These are phyloP conservation scores for Neurospora sp. DNA, from an alignment of 495 filamentous ascomycete species.

Conservation along the genomic window DNA sequence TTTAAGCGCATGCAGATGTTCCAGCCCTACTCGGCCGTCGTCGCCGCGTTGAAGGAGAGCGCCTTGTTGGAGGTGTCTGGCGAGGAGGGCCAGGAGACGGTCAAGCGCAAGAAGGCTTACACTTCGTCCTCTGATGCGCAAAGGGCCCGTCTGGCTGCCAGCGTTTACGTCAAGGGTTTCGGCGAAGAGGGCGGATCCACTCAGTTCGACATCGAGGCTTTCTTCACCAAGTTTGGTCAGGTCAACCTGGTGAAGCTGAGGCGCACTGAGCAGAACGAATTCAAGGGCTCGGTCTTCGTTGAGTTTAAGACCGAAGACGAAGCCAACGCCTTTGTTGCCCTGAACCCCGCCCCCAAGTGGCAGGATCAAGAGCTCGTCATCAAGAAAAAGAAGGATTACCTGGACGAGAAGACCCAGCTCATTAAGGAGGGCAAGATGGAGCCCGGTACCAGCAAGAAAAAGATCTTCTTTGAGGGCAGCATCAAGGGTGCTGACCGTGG, in stretches of 20 bases:
- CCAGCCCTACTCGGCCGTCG: slow-evolving; percentile 69
- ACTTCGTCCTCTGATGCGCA: slow-evolving; percentile 20
- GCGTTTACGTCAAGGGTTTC: slow-evolving; percentile 69
- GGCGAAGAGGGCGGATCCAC: slow-evolving; percentile 65
- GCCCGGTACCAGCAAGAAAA: slow-evolving; percentile 27
- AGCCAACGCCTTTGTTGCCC: slow-evolving; percentile 63
- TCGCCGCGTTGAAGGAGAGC: slow-evolving; percentile 70
- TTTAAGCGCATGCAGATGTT: slow-evolving; percentile 96
- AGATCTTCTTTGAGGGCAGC: slow-evolving; percentile 28
- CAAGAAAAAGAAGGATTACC: slow-evolving; percentile 82
- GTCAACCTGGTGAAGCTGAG: slow-evolving; percentile 81
- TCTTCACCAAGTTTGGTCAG: slow-evolving; percentile 72
- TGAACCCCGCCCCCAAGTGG: slow-evolving; percentile 76
- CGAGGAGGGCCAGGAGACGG: slow-evolving; percentile 47
- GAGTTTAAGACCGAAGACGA: slow-evolving; percentile 72
- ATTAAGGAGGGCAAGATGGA: slow-evolving; percentile 64
- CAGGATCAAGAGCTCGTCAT: slow-evolving; percentile 61
- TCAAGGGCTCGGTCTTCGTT: slow-evolving; percentile 94
- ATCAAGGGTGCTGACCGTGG: slow-evolving; percentile 15
- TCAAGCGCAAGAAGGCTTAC: slow-evolving; percentile 68
- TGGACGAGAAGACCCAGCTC: slow-evolving; percentile 62
- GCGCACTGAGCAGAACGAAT: slow-evolving; percentile 52
- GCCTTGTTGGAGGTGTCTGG: slow-evolving; percentile 52
- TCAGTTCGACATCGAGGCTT: slow-evolving; percentile 88
- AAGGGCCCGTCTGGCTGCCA: slow-evolving; percentile 24